A percentile compares a stretch with the other conserved stretches of the same genome.
Evolutionary conservation across 148 eudicot genomes (phyloP).

Genomic region (Arctostaphylos glauca): DNA sequence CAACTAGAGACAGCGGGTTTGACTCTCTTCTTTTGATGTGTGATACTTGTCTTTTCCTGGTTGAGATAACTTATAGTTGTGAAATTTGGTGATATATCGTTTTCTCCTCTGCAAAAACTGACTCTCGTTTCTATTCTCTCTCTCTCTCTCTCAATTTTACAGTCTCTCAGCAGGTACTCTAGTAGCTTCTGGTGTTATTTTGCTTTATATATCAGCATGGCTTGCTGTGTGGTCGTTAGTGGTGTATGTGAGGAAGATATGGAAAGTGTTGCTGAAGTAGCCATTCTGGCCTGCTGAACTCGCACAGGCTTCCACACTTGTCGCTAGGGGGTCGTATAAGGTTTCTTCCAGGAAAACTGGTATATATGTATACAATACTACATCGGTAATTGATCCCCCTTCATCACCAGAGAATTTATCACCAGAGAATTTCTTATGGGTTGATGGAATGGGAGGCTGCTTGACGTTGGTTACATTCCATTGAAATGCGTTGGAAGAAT

Average conservation of each 20-base stretch:
- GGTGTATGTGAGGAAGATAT: constrained; percentile 88
- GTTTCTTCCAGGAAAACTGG: neutral
- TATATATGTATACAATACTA: constrained; percentile 6
- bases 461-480: neutral
- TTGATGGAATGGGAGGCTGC: neutral
- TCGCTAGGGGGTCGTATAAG: neutral
- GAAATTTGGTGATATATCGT: neutral
- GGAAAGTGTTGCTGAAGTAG: constrained; percentile 71
- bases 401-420: neutral
- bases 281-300: constrained; percentile 9
- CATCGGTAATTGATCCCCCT: neutral
- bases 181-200: constrained; percentile 63
- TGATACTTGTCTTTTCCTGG: neutral
- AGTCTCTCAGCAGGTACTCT: constrained; percentile 55
- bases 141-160: constrained; percentile 26
- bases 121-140: neutral
- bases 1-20: constrained; percentile 83
- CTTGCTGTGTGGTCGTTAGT: constrained; percentile 89
- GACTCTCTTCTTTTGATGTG: constrained; percentile 8
- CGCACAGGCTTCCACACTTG: constrained; percentile 6
- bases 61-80: neutral
- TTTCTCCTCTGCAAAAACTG: neutral
- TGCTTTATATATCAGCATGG: constrained; percentile 87
- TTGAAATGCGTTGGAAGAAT: constrained; percentile 1
- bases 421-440: neutral